Conservation (phyloP, 768 basidiomycete genomes). For the Kwoniella bestiolae region DNA sequence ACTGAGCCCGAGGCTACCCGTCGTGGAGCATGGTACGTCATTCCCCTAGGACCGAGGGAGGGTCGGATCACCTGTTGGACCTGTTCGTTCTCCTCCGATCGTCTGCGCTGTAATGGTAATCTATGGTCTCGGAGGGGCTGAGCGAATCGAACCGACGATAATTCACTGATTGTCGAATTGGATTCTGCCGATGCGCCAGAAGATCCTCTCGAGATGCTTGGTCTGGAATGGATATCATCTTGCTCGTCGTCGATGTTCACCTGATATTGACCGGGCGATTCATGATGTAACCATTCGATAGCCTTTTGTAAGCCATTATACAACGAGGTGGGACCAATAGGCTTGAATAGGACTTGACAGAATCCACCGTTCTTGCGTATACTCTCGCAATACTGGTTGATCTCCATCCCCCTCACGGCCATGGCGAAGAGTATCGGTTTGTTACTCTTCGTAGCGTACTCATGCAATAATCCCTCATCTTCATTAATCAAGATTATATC, state of each 20-base stretch:
- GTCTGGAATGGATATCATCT: conserved; percentile 34
- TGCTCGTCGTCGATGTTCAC: neutral
- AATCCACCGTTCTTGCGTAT: conserved; percentile 78
- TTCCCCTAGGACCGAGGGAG: conserved; percentile 61
- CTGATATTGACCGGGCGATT: neutral
- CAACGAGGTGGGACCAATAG: conserved; percentile 78
- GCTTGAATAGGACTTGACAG: conserved; percentile 87
- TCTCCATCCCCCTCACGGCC: conserved; percentile 62
- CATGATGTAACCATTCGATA: conserved; percentile 30
- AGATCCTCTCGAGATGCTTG: conserved; percentile 39
- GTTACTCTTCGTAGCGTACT: conserved; percentile 65
- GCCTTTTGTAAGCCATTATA: conserved; percentile 62
- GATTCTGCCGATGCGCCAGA: conserved; percentile 43
- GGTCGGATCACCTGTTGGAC: conserved; percentile 59
- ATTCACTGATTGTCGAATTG: conserved; percentile 46
- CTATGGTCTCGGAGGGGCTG: conserved; percentile 14
- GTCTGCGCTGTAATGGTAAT: conserved; percentile 42
- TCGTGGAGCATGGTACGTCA: conserved; percentile 59
- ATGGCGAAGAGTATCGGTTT: conserved; percentile 78
- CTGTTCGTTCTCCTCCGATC: conserved; percentile 55
- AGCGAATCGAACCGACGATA: conserved; percentile 31
- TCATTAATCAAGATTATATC: conserved; percentile 84
- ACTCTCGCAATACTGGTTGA: conserved; percentile 63
- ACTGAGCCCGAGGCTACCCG: conserved; percentile 14
- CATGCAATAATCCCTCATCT: conserved; percentile 65